Conservation (phyloP, 441 rosid species). For the Pelargonium cotyledonis region DNA sequence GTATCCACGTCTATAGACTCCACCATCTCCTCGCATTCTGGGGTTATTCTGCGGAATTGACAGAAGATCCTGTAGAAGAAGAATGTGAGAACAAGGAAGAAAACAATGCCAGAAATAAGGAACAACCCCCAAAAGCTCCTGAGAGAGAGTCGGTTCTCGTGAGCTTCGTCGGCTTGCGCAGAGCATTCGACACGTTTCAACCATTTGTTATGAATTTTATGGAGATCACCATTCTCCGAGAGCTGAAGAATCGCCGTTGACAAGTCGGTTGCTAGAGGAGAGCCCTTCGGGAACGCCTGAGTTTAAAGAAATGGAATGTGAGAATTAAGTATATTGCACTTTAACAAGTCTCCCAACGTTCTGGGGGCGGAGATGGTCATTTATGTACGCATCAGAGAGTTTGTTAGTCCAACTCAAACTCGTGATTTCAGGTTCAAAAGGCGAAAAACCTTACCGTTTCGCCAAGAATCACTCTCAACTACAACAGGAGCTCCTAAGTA, state of each 20-base stretch:
- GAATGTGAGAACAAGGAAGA: conserved; percentile 43
- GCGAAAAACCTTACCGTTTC: too few relatives aligned
- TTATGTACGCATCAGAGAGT: too few relatives aligned
- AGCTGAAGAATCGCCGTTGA: conserved; percentile 85
- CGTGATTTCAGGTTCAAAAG: too few relatives aligned
- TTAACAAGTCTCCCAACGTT: neutral
- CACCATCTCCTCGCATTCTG: conserved; percentile 30
- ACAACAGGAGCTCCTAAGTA: too few relatives aligned
- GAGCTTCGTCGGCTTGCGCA: conserved; percentile 29
- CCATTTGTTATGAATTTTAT: conserved; percentile 76
- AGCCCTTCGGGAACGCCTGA: conserved; percentile 91
- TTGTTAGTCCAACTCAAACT: too few relatives aligned
- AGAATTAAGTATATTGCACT: neutral
- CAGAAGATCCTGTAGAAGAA: conserved; percentile 51
- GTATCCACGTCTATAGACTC: conserved; percentile 16
- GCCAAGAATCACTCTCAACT: too few relatives aligned
- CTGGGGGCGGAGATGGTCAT: too few relatives aligned
- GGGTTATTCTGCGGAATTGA: conserved; percentile 53
- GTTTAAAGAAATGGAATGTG: conserved; percentile 4
- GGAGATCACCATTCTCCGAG: conserved; percentile 81
- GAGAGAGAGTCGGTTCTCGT: conserved; percentile 48
- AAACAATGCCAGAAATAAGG: conserved; percentile 63
- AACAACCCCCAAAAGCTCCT: conserved; percentile 88
- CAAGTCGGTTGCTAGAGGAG: conserved; percentile 80
- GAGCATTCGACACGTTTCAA: conserved; percentile 44